Percentiles rank a stretch among this genome's conserved stretches.
These are phyloP conservation scores for Tulasnella sp. DNA, from an alignment of 768 basidiomycete genomes.

Conservation along the genomic window DNA sequence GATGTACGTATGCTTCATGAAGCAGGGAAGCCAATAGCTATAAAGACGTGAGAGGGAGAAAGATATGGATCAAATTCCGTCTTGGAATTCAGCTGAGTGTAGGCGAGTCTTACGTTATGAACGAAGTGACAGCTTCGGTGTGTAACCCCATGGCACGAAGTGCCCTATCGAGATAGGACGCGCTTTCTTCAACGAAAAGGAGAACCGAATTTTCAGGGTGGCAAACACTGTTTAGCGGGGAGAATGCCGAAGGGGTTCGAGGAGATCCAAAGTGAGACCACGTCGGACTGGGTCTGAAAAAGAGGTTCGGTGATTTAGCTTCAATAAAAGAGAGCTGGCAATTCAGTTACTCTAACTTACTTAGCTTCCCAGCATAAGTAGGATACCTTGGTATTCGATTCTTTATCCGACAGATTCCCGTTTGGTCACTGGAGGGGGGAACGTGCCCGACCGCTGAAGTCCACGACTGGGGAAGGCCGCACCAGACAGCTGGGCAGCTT, in stretches of 20 bases:
- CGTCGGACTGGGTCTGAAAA: neutral
- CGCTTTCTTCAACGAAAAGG: neutral
- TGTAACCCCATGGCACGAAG: neutral
- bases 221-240: neutral
- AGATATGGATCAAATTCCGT: neutral
- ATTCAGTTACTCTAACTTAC: neutral
- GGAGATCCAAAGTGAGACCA: neutral
- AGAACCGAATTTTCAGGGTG: neutral
- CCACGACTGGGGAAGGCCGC: neutral
- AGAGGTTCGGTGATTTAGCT: neutral
- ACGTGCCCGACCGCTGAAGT: neutral
- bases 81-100: neutral
- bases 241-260: neutral
- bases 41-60: neutral
- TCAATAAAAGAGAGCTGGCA: neutral
- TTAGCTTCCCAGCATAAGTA: conserved; percentile 4
- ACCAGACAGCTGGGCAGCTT: neutral
- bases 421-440: neutral
- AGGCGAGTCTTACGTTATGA: neutral
- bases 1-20: conserved; percentile 37
- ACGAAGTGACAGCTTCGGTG: neutral
- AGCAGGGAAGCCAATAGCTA: conserved; percentile 42
- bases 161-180: neutral
- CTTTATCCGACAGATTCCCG: neutral
- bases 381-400: neutral